A percentile compares a stretch with the other conserved stretches of the same genome.
Evolutionary conservation across 371 early-diverging fungal species (phyloP).

Genomic region (Batkoa obscura): DNA sequence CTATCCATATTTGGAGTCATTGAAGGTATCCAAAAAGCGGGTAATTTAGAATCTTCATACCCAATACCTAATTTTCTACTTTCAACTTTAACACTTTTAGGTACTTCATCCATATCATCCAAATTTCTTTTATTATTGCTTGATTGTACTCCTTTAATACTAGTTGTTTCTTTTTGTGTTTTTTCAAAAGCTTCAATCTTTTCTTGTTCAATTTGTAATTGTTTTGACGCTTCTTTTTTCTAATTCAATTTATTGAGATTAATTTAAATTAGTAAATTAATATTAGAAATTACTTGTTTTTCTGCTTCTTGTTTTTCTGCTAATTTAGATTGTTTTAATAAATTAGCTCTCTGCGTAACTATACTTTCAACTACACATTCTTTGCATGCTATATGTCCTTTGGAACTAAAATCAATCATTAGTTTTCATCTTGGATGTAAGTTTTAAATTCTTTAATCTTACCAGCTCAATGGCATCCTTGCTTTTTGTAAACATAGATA

Average conservation of each 20-base stretch:
- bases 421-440: constrained; percentile 13
- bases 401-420: not conserved
- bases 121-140: not conserved
- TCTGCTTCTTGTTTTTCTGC: constrained; percentile 1
- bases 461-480: constrained; percentile 63
- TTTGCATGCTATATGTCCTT: constrained; percentile 70
- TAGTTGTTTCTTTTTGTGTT: too few relatives aligned
- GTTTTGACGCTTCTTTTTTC: not conserved
- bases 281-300: not conserved
- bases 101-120: not conserved
- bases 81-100: not conserved
- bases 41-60: not conserved
- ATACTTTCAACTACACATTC: constrained; percentile 83
- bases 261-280: not conserved
- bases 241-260: not conserved
- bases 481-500: constrained; percentile 78
- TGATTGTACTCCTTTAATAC: too few relatives aligned
- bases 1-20: not conserved
- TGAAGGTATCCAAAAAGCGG: constrained; percentile 3
- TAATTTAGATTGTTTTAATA: not conserved
- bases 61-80: constrained; percentile 1
- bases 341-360: constrained; percentile 53
- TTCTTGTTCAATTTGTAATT: not conserved
- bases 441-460: not conserved
- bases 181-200: too few relatives aligned